Evolutionary conservation across 1,284 basidiomycete genomes (phyloP), one percentile per base, ranked within the genome.

Genomic region (Puccinia novopanici): DNA sequence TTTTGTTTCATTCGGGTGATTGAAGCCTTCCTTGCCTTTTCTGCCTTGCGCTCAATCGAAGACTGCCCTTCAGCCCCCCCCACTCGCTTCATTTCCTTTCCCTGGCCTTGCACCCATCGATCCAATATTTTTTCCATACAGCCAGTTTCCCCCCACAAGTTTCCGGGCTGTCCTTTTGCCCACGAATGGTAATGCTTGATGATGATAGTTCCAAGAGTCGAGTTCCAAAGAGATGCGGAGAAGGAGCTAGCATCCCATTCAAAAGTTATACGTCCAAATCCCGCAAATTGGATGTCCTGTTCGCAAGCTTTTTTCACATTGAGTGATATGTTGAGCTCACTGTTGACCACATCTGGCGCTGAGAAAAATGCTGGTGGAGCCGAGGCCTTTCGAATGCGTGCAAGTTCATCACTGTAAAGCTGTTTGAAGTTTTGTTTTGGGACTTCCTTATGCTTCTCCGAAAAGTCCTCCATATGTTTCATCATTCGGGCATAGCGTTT

Each of bases 261-360:
- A 24, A 68, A 45, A 8, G 65, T 68, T 2, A 68, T 2, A 8
- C 65, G 8, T 3, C 22, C 37, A n/a, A 67, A 67, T 8, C 65
- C 65, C 15, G 65, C 37, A 2, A 45, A 12, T 45, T 48, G 40
- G 8, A 67, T 22, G 19, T 67, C 65, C 15, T 48, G 37, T 22
- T 67, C 65, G n/a, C 65, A 68, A 34, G 42, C 65, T 24, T 24
- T 50, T n/a, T 48, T 68, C 10, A 50, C 42, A 48, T 17, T 68
- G 22, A 24, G 6, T 4, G 40, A 24, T 27, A 48, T 24, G 17
- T 50, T 45, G 24, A 27, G 6, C 2, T 67, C 34, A 6, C 4
- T 15, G 22, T 24, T 24, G 24, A 27, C 17, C 10, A 68, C 40
- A 48, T 68, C 45, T 24, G 65, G 10, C 3, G 65, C 65, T 9